Percentiles rank a stretch among this genome's conserved stretches.
These are phyloP conservation scores for Cyclotella choctawhatcheeana DNA, from an alignment of 108 stramenopile genomes.

Conservation along the genomic window DNA sequence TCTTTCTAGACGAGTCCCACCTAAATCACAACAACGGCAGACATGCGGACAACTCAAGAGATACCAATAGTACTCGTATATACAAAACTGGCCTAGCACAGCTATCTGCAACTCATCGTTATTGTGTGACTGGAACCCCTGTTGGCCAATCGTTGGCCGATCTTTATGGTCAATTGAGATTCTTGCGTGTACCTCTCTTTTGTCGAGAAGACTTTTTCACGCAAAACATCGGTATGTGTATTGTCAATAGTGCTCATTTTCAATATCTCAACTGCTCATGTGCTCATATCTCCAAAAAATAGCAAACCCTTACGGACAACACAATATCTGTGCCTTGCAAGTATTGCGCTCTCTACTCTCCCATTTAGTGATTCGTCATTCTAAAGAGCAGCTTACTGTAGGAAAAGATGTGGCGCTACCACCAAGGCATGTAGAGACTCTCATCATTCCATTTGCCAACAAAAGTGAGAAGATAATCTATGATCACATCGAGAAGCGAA, in stretches of 20 bases:
- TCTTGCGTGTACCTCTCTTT: slow-evolving; percentile 33
- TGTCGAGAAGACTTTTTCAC: slow-evolving; percentile 19
- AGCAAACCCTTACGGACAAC: background rate
- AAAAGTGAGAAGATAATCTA: too few species aligned
- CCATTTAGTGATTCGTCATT: slow-evolving; percentile 29
- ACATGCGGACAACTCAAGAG: slow-evolving; percentile 5
- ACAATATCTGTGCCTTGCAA: background rate
- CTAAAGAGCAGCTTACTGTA: slow-evolving; percentile 25
- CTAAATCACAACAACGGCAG: background rate
- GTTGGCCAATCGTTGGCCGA: slow-evolving; percentile 29
- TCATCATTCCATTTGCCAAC: background rate
- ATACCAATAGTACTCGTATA: too few species aligned
- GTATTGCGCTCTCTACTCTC: slow-evolving; percentile 26
- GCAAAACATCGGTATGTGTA: too few species aligned
- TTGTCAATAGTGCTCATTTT: too few species aligned
- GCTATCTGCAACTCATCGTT: slow-evolving; percentile 36
- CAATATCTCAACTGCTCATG: too few species aligned
- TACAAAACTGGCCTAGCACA: slow-evolving; percentile 16
- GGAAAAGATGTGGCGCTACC: slow-evolving; percentile 25
- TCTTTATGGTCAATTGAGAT: slow-evolving; percentile 28
- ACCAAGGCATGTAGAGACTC: slow-evolving; percentile 9
- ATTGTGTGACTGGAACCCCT: slow-evolving; percentile 35
- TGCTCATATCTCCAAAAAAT: too few species aligned
- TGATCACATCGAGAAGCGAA: too few species aligned
- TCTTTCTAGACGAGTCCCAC: background rate